Evolutionary conservation across 768 basidiomycete genomes (phyloP), one percentile per base, ranked within the genome.

Genomic region (Boletus edulis): DNA sequence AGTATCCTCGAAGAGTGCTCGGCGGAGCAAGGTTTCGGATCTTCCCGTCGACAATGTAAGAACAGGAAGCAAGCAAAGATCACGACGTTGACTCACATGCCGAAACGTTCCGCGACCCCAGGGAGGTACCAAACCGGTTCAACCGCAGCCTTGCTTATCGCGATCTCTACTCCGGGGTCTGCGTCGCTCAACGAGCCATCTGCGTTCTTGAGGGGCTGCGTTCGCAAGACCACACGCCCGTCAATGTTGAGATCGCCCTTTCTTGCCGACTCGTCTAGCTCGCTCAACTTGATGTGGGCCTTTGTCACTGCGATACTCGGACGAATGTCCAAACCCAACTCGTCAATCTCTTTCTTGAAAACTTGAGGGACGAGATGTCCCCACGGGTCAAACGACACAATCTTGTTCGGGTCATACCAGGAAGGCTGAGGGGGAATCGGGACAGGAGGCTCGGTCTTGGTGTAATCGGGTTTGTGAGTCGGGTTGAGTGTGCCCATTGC

Each of bases 101-200:
- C 89, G 63, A 98, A 93, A n/a, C 96, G 78, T 61, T 91, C 89
- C 0, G 96, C 96, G 2, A 98, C 85, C 12, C 94, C 93, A 42
- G 95, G 95, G 1, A 97, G 75, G 68, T 89, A 92, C 95, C 95
- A 98, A 14, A 98, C 94, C 0, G 95, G 96, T 67, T 98, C 96
- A 9, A 98, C 87, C 0, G 96, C 95, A 0, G 94, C 95, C 74
- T 98, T 98, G 68, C 84, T 86, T n/a, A 89, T 82, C 44, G 76
- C 82, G 13, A 98, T 82, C 75, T 98, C 96, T 17, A 98, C 83
- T 7, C 96, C 95, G 9, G 86, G 83, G 52, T 82, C 78, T 24
- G 76, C 81, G 8, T 75, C 70, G 51, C 79, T 84, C 55, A 66
- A 66, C 0, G 78, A 77, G 13, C 87, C 87, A 63, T 91, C 87